phyloP scores from a whole-genome alignment of 2,329 filamentous ascomycete genomes.

The Colletotrichum australisinense region DNA sequence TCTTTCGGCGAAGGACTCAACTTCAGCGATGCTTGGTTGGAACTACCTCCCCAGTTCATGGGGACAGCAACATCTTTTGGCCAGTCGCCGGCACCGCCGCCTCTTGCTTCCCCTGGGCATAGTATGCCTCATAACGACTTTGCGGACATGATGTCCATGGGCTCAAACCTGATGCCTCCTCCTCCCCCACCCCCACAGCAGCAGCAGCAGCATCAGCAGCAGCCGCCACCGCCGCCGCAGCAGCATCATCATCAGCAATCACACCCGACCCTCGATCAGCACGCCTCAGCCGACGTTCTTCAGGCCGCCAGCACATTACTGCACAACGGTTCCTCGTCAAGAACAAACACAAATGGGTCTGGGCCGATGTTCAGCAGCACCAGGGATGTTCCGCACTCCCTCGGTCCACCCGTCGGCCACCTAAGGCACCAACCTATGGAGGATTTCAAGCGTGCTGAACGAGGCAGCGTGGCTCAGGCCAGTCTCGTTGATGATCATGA shows the following conservation, averaged over 20 bases:
- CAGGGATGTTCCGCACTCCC: conserved; percentile 33
- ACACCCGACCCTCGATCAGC: conserved; percentile 39
- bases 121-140: conserved; percentile 41
- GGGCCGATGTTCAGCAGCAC: conserved; percentile 29
- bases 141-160: conserved; percentile 43
- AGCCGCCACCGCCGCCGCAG: conserved; percentile 37
- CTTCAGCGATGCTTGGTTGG: conserved; percentile 64
- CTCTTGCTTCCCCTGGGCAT: conserved; percentile 42
- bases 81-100: conserved; percentile 54
- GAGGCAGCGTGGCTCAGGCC: conserved; percentile 42
- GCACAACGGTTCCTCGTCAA: conserved; percentile 53
- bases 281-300: conserved; percentile 66
- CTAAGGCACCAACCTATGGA: conserved; percentile 55
- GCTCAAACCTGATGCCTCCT: conserved; percentile 49
- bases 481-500: conserved; percentile 45
- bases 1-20: conserved; percentile 64
- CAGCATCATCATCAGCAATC: conserved; percentile 40
- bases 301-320: conserved; percentile 64
- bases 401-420: conserved; percentile 52
- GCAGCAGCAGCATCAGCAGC: conserved; percentile 41
- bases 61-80: conserved; percentile 74
- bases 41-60: conserved; percentile 73
- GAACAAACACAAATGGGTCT: conserved; percentile 39
- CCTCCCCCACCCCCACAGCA: conserved; percentile 46
- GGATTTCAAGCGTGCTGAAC: conserved; percentile 54